Evolutionary conservation across 192 early-diverging fungal genomes (phyloP), one percentile per base, ranked within the genome.

Genomic region (Backusella psychrophila): DNA sequence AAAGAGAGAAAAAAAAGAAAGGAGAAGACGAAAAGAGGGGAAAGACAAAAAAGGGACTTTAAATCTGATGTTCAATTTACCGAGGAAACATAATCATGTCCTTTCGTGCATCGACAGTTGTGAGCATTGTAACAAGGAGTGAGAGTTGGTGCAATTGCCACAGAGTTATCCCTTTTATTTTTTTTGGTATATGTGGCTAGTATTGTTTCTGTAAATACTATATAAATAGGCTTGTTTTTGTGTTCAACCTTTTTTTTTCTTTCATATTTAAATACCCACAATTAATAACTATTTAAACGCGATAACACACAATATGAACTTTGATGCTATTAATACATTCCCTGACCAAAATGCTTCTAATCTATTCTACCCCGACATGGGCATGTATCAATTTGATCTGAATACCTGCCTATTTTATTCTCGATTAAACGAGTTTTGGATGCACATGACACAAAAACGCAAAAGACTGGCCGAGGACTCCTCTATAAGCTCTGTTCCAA

Each of bases 11-110:
- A 33, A 8, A 63, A 59, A 21, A 59, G 9, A 59, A 59, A 59
- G 53, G 53, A 59, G 53, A 29, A 59, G 23, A 4, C 26, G 21
- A 12, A 59, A 23, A 26, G 9, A 21, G 53, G 53, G 53, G 3
- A 63, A 29, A 56, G 8, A 26, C 3, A 56, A 63, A 49, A n/a
- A 49, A 49, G 46, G 23, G 56, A 63, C 53, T 59, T 59, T 59
- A 26, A 63, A 63, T 29, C 23, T 63, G 56, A 63, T 63, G 12
- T 63, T 63, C 56, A 63, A 63, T 63, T 63, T 63, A 63, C 56
- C 23, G 56, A 63, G 56, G 21, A 26, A 63, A 63, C 21, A 63
- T 3, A 29, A 63, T 11, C 21, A 63, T 14, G 56, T 11, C 11
- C 56, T 29, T 63, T 63, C 56, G 56, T 63, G 56, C 56, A 29